Evolutionary conservation across 352 stramenopile genomes (phyloP), one percentile per base, ranked within the genome.

Genomic region (Phytophthora pinifolia): DNA sequence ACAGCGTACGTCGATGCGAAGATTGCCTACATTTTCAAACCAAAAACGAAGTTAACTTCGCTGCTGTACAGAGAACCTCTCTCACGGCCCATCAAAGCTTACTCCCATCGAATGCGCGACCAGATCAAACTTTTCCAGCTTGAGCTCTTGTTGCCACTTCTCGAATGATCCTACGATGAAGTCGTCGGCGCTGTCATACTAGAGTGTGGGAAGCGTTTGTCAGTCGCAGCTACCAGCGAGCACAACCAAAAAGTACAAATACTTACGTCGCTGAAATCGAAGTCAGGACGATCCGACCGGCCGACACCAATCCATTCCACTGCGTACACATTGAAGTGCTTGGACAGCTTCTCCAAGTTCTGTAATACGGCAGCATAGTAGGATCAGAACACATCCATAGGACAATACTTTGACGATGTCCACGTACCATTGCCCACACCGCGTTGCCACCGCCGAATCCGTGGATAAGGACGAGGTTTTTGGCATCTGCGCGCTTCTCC

Each of bases 261-360:
- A 29, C 72, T 52, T 69, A 94, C 82, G 32, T 89, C 76, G 37
- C 75, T 83, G 53, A 78, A 78, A 1, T 76, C 54, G 36, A 91
- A 89, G 27, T 91, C 79, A 9, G 84, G 84, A 13, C 80, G 82
- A 54, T 94, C 82, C 8, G 80, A 92, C 10, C 84, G 84, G 2
- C 79, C 84, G 29, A 86, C 74, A 38, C 84, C 84, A 43, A 92
- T 88, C 84, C 84, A 94, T 42, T 94, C 82, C 25, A 94, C 84
- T 3, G 84, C 79, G 58, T 92, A 94, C 81, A 94, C 82, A 59
- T 94, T 91, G 54, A 88, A 94, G 31, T 90, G 72, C 65, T 91
- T 75, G 36, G 84, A 78, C 31, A 94, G 48, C 14, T 75, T 54
- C 9, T 84, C 76, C 32, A 92, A 55, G 55, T 91, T 94, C 76